Percentiles rank a stretch among this genome's conserved stretches.
These are phyloP conservation scores for Tephrocybe sp. DNA, from an alignment of 768 basidiomycete genomes.

Conservation along the genomic window DNA sequence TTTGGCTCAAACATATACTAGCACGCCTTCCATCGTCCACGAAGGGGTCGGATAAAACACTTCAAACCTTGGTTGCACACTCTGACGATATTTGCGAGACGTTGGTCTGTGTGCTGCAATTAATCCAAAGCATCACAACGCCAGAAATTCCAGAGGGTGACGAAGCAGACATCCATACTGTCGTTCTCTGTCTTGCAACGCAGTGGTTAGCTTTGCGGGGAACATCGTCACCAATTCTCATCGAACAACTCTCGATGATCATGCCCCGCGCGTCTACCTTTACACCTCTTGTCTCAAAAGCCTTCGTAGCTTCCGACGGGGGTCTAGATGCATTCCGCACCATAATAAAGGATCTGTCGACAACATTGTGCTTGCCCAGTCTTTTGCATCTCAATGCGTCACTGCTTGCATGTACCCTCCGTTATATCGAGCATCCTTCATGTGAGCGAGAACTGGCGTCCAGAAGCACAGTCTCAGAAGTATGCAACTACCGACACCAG, in stretches of 20 bases:
- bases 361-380: slow-evolving; percentile 29
- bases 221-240: slow-evolving; percentile 6
- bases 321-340: slow-evolving; percentile 14
- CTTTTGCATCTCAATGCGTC: slow-evolving; percentile 48
- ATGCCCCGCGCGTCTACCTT: slow-evolving; percentile 25
- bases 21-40: neutral
- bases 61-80: neutral
- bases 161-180: slow-evolving; percentile 10
- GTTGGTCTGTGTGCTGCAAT: slow-evolving; percentile 2
- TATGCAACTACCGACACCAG: slow-evolving; percentile 35
- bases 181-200: slow-evolving; percentile 13
- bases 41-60: neutral
- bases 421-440: slow-evolving; percentile 39
- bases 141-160: neutral
- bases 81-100: slow-evolving; percentile 9
- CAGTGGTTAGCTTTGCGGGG: slow-evolving; percentile 7
- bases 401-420: slow-evolving; percentile 51
- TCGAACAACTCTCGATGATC: slow-evolving; percentile 24
- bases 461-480: slow-evolving; percentile 18
- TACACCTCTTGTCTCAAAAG: slow-evolving; percentile 15
- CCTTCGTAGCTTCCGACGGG: slow-evolving; percentile 12
- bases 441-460: slow-evolving; percentile 17
- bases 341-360: slow-evolving; percentile 24
- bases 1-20: slow-evolving; percentile 8
- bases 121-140: neutral